A percentile compares a stretch with the other conserved stretches of the same genome.
Evolutionary conservation across 2,329 filamentous ascomycete genomes (phyloP).

Genomic region (Aspergillus sergii): DNA sequence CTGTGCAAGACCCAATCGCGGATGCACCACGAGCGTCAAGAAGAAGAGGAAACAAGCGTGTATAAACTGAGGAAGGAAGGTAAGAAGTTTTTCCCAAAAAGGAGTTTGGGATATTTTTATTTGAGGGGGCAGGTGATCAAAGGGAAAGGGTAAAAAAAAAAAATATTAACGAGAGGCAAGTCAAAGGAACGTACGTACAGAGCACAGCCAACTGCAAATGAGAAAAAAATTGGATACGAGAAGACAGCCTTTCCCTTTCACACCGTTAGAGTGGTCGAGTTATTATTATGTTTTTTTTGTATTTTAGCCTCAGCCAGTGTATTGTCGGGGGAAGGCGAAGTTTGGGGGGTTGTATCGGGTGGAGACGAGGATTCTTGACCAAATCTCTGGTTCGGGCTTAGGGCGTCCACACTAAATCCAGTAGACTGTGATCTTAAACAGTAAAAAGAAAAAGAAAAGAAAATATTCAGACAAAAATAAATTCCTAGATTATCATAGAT

Average conservation of each 20-base stretch:
- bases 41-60: slow-evolving; percentile 5
- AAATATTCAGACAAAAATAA: slow-evolving; percentile 2
- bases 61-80: slow-evolving; percentile 5
- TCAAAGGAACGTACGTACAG: slow-evolving; percentile 2
- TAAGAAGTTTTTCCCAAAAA: slow-evolving; percentile 14
- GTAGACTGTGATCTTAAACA: background rate
- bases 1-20: slow-evolving; percentile 1
- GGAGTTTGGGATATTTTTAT: slow-evolving; percentile 11
- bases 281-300: background rate
- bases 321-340: background rate
- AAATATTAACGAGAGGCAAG: background rate
- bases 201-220: background rate
- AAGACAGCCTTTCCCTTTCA: background rate
- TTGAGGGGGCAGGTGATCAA: slow-evolving; percentile 6
- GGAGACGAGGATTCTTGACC: background rate
- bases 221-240: slow-evolving; percentile 3
- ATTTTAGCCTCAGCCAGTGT: background rate
- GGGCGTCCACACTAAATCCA: background rate
- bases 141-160: slow-evolving; percentile 3
- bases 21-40: background rate
- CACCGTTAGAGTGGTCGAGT: background rate
- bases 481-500: background rate
- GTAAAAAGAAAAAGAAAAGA: background rate
- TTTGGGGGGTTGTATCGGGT: background rate
- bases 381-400: background rate